phyloP scores from a whole-genome alignment of 2,329 filamentous ascomycete species.

The Aspergillus terreus region DNA sequence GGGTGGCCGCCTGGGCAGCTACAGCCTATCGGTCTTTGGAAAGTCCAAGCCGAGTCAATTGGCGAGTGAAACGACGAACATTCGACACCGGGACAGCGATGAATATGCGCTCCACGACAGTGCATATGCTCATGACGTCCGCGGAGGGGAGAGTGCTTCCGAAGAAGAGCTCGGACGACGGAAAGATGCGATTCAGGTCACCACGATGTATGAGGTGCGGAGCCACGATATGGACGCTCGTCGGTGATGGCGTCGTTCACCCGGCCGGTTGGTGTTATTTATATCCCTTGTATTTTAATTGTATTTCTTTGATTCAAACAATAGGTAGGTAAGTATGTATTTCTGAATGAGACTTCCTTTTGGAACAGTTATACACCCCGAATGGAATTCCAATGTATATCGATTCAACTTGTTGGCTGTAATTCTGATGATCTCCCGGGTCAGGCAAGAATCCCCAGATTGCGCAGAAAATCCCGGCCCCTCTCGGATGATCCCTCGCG shows the following conservation, averaged over 20 bases:
- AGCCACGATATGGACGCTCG: not conserved
- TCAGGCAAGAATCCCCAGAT: too few relatives aligned
- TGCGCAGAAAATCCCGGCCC: too few relatives aligned
- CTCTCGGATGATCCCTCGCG: too few relatives aligned
- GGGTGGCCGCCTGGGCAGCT: conserved; percentile 1
- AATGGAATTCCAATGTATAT: too few relatives aligned
- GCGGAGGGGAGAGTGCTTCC: conserved; percentile 3
- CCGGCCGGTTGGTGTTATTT: not conserved
- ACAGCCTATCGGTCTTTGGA: conserved; percentile 7
- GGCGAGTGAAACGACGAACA: not conserved
- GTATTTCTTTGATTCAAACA: not conserved
- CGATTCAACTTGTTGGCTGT: too few relatives aligned
- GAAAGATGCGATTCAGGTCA: conserved; percentile 16
- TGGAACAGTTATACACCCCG: too few relatives aligned
- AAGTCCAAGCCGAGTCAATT: conserved; percentile 8
- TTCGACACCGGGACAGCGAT: conserved; percentile 4
- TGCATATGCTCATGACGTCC: not conserved
- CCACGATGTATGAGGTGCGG: conserved; percentile 17
- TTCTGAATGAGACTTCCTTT: too few relatives aligned
- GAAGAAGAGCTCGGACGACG: conserved; percentile 11
- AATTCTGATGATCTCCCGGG: too few relatives aligned
- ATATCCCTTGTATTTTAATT: not conserved
- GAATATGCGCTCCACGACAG: conserved; percentile 10
- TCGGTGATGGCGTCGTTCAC: not conserved
- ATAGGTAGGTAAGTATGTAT: too few relatives aligned